Evolutionary conservation across 371 early-diverging fungal genomes (phyloP).

Genomic region (Mortierella sp.): DNA sequence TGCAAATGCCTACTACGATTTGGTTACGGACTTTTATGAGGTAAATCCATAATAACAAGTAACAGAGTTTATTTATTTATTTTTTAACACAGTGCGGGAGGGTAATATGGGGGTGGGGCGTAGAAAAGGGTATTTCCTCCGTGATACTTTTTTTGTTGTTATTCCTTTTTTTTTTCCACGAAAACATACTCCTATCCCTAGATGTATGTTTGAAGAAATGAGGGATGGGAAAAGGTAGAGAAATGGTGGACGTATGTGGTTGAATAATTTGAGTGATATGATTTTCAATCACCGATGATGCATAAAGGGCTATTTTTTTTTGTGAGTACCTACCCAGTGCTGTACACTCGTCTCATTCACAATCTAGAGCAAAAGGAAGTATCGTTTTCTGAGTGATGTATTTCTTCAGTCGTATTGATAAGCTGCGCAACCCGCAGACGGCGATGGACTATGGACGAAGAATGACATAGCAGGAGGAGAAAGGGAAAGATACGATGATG

Average conservation of each 20-base stretch:
- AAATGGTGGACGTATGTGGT: neutral
- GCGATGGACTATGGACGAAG: no score
- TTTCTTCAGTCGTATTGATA: neutral
- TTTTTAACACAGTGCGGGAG: no score
- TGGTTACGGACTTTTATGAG: slow-evolving; percentile 90
- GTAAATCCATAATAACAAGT: slow-evolving; percentile 32
- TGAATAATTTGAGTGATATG: neutral
- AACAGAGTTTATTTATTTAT: no score
- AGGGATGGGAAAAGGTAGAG: neutral
- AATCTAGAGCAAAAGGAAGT: neutral
- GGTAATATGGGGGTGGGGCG: no score
- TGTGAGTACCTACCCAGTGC: no score
- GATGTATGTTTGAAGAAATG: neutral
- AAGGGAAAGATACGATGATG: no score
- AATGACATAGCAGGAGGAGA: no score
- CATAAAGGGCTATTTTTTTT: no score
- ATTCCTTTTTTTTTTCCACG: neutral
- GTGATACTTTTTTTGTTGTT: neutral
- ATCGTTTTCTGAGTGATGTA: neutral
- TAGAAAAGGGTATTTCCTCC: no score
- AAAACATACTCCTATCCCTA: no score
- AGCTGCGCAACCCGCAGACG: no score
- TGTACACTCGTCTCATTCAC: no score
- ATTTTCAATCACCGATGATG: neutral
- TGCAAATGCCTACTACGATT: slow-evolving; percentile 86